Evolutionary conservation across 148 eudicot genomes (phyloP).

Genomic region (Rhododendron ovatum): DNA sequence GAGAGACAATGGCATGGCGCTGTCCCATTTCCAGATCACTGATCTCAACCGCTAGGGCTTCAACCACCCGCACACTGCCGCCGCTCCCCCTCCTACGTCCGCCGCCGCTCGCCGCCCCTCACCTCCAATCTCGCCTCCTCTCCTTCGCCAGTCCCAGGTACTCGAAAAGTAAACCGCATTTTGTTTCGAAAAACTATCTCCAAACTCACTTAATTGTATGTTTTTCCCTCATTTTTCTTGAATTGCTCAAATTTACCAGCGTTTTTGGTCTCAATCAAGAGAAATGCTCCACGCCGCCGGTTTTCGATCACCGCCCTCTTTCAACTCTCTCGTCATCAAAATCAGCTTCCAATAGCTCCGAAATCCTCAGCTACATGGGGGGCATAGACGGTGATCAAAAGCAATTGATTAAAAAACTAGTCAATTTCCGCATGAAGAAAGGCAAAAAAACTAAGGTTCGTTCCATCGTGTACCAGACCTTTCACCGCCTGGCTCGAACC

Average conservation of each 20-base stretch:
- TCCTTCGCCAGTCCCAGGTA: slow-evolving; percentile 59
- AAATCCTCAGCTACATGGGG: background rate
- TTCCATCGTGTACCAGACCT: background rate
- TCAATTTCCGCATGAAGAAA: background rate
- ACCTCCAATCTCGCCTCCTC: slow-evolving; percentile 31
- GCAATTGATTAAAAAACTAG: background rate
- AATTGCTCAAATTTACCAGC: background rate
- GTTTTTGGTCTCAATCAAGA: background rate
- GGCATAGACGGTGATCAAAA: background rate
- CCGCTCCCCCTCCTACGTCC: slow-evolving; percentile 38
- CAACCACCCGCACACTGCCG: slow-evolving; percentile 37
- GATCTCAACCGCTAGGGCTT: slow-evolving; percentile 47
- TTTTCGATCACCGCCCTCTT: background rate
- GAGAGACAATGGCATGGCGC: slow-evolving; percentile 59
- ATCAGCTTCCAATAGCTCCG: background rate
- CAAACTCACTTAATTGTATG: background rate
- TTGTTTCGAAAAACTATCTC: background rate
- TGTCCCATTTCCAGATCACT: slow-evolving; percentile 58
- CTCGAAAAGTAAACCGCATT: background rate
- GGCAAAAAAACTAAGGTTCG: background rate
- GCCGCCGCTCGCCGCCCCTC: slow-evolving; percentile 38
- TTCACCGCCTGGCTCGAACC: background rate
- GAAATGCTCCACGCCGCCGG: background rate
- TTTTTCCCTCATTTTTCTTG: background rate
- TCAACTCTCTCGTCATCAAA: background rate